These are phyloP conservation scores for Penicillium sp. DNA, from an alignment of 2,329 filamentous ascomycete genomes.

Conservation along the genomic window DNA sequence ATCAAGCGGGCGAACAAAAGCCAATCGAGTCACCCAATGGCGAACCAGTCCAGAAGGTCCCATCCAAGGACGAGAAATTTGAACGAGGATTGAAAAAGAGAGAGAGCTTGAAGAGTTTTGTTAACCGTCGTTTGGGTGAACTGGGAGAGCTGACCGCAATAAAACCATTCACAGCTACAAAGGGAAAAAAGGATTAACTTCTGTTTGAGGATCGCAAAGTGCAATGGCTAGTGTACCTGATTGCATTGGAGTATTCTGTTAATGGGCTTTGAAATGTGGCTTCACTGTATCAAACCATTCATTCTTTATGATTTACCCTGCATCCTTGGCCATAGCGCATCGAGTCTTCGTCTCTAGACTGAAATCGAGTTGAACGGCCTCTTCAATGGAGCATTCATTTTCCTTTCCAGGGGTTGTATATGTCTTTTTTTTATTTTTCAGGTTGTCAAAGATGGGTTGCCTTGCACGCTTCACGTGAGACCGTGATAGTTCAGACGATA, in stretches of 20 bases:
- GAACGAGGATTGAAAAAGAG: constrained; percentile 10
- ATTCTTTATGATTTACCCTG: neutral
- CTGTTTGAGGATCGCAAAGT: neutral
- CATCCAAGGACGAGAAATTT: constrained; percentile 11
- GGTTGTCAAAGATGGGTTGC: too few relatives aligned
- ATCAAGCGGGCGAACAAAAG: neutral
- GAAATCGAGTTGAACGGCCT: neutral
- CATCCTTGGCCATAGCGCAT: neutral
- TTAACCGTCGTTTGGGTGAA: constrained; percentile 9
- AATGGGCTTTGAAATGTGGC: neutral
- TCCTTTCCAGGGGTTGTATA: neutral
- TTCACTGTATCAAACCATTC: neutral
- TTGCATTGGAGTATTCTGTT: neutral
- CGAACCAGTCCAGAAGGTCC: neutral
- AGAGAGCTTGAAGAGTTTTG: constrained; percentile 11
- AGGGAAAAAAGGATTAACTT: constrained; percentile 3
- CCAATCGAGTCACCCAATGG: neutral
- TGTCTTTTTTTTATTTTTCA: too few relatives aligned
- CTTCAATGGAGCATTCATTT: neutral
- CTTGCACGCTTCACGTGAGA: neutral
- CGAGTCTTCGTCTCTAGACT: neutral
- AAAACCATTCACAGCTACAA: neutral
- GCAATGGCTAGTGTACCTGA: neutral
- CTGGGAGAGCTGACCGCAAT: neutral
- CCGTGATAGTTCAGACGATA: neutral